Evolutionary conservation across 1,284 basidiomycete species (phyloP), one percentile per base, ranked within the genome.

Genomic region (Pyrrhoderma noxium): DNA sequence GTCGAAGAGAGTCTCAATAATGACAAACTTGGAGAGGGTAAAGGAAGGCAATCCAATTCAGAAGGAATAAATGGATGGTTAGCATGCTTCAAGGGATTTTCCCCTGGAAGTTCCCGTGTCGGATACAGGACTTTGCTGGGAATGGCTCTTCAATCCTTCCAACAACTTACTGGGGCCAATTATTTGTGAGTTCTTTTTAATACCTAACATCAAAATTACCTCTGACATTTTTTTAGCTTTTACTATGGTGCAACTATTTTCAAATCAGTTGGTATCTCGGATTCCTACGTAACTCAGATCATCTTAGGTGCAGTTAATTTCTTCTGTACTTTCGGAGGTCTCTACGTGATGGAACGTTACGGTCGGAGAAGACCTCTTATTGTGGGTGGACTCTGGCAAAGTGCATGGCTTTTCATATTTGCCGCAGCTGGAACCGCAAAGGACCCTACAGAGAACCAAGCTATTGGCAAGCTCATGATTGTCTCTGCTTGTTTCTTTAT

Each of bases 401-500:
- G 78, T 0, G 65, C 69, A 7, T 90, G 88, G 87, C 70, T 91
- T 16, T 82, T 89, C 60, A 77, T 88, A 18, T 90, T 86, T 61
- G 86, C 85, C 0, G 75, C 80, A 4, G 86, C 83, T 1, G 88
- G 86, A 23, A 85, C 82, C 0, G 80, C 79, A 0, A 75, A 76
- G 53, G 70, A 81, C 56, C 82, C 85, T 0, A 62, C 61, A 47
- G 62, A 57, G 1, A 68, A 80, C 59, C 53, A 70, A 34, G 61
- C 59, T 13, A 78, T 80, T 42, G 84, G 82, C 27, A 76, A 74
- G 59, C 64, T 88, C 19, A 83, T 89, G 78, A 89, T 90, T 58
- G 77, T 86, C 57, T 73, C 78, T n/a, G 82, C 85, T 0, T 89
- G 84, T 61, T 61, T 91, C 61, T 89, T 89, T 69, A 89, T 90